Base-by-base conservation (phyloP, 129 eudicot genomes). In the Daucus carota region DNA sequence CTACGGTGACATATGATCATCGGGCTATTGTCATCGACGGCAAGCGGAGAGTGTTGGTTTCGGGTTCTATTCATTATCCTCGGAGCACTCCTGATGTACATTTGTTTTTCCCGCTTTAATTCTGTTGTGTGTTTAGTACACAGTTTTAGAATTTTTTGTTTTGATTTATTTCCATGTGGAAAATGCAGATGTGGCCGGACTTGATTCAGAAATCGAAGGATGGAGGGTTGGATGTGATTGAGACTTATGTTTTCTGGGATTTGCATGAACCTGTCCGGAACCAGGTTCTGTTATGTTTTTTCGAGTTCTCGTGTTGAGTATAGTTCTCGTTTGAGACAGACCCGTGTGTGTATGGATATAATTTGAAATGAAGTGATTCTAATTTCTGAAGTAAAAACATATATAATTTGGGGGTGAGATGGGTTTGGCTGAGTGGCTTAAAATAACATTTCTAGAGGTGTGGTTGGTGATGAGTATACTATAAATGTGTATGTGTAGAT, bases 31-130 rank as follows among this genome's bases (percentile, higher is more conserved):
- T 89, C 63, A 89, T 95, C 73, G 96, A 92, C 85, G 99, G 99
- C 54, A 81, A 89, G 73, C 81, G 96, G 62, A 82, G 94, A 66
- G 85, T 95, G 62, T 73, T 95, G 72, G 84, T 95, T 70, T 95
- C 99, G 62, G 99, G 99, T 20, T 91, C 99, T 15, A 89, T 91
- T 77, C 99, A 95, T 79, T 95, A 95, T 77, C 99, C 99, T 22
- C 90, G 99, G 71, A 95, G 99, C 79, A 95, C 99, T 43, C 99
- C 99, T 15, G 94, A 95, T 24, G 99, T 95, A 33, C 59, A 83
- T 73, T 16, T 32, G 18, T 18, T 32, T 42, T 63, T 50, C 43
- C 63, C 45, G 20, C 40, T n/a, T 1, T 65, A n/a, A 43, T 47
- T 44, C 15, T 40, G 65, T 54, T 24, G 62, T 54, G 26, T n/a